Base-by-base conservation (phyloP, 495 filamentous ascomycete genomes). In the Hypoxylon rickii region DNA sequence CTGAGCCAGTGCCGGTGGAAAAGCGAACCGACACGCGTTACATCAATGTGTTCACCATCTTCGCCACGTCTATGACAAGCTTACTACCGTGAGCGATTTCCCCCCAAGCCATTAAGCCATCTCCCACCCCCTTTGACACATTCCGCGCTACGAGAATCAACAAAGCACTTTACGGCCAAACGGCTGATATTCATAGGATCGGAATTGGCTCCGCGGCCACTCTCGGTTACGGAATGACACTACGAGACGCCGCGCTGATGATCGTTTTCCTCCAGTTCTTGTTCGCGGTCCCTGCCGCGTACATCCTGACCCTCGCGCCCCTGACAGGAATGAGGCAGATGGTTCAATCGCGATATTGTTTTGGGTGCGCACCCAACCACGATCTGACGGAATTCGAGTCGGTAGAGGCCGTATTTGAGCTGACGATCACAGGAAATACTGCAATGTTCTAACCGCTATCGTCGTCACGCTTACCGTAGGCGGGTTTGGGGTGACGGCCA, bases 191-290 rank as follows among this genome's bases (percentile, higher is more conserved):
- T 11, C 31, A 20, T 20, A 54, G 49, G 20, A 45, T 49, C 22
- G 61, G 51, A 13, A 57, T 65, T 1, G 58, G 64, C 17, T 55
- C 58, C 4, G 80, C 77, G 7, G 80, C 76, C 2, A 72, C 79
- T 0, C 58, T 71, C 12, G 58, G 58, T 0, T 82, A 77, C 51
- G 75, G 74, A 17, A 63, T 85, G 68, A 70, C 70, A 29, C 68
- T 84, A n/a, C 66, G 80, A 32, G 80, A 85, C 55, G 68, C 78
- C 1, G 76, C 76, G 6, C 63, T 85, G 19, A 74, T 81, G 46
- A 85, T 84, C 45, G 45, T 85, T 12, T 84, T 84, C 68, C 82
- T 83, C 45, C 73, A 73, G 37, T 63, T 82, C 43, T 65, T 82
- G 11, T 78, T 72, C 24, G 75, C 74, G 1, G 58, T 80, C 19